Evolutionary conservation across 2,329 filamentous ascomycete genomes (phyloP).

Genomic region (Ascochyta koolunga): DNA sequence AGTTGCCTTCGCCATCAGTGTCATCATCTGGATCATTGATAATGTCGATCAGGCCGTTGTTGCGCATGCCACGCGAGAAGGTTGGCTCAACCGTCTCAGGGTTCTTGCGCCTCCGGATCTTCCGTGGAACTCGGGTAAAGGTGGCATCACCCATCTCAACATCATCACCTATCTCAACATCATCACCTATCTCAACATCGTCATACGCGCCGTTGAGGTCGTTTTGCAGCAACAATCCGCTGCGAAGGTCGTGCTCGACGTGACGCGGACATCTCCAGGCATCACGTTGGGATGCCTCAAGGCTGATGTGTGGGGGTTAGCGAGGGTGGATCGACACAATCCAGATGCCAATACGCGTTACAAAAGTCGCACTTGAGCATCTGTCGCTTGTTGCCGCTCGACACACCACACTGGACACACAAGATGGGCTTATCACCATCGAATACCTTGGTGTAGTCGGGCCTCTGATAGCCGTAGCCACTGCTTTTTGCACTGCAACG

Average conservation of each 20-base stretch:
- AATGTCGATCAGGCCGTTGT: conserved; percentile 57
- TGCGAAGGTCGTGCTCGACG: conserved; percentile 72
- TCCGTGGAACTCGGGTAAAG: conserved; percentile 44
- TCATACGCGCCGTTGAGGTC: conserved; percentile 38
- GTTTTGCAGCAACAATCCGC: conserved; percentile 40
- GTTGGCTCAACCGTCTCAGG: conserved; percentile 55
- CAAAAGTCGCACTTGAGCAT: conserved; percentile 90
- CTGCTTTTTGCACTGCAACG: conserved; percentile 45
- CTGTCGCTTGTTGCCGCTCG: conserved; percentile 67
- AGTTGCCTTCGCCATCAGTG: conserved; percentile 50
- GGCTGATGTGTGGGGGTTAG: conserved; percentile 68
- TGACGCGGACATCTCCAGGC: conserved; percentile 92
- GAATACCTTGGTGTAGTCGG: conserved; percentile 66
- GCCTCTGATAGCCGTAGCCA: conserved; percentile 49
- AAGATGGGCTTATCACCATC: conserved; percentile 74
- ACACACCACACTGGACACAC: conserved; percentile 76
- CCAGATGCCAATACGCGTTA: conserved; percentile 83
- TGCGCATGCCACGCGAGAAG: conserved; percentile 65
- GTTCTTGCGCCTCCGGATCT: conserved; percentile 57
- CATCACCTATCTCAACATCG: conserved; percentile 40
- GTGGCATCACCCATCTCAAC: conserved; percentile 37
- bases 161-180: conserved; percentile 40
- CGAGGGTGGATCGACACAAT: conserved; percentile 84
- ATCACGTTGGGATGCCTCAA: conserved; percentile 62
- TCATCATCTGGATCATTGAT: conserved; percentile 52